phyloP scores from a whole-genome alignment of 169 alveolate species.

The Plasmodium chabaudi region DNA sequence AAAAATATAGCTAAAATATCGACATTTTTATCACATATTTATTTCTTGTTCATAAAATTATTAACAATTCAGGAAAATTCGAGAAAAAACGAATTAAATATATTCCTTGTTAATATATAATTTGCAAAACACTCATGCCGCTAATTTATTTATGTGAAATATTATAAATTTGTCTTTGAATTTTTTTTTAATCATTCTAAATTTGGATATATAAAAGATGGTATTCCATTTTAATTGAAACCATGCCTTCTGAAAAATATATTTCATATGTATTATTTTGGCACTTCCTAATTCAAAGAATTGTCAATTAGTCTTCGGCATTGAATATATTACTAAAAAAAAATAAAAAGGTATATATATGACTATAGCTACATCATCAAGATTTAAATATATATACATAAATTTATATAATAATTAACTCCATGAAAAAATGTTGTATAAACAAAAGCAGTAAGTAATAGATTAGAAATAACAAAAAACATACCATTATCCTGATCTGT shows the following conservation, averaged over 20 bases:
- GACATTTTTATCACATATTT: background rate
- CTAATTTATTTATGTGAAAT: too few species aligned
- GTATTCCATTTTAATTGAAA: too few species aligned
- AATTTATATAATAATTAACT: too few species aligned
- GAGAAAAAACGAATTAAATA: constrained; percentile 5
- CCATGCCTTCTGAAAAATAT: too few species aligned
- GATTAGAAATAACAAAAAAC: background rate
- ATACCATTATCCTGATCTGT: constrained; percentile 74
- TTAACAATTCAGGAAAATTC: constrained; percentile 20
- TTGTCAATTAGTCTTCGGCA: constrained; percentile 12
- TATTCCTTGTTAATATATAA: background rate
- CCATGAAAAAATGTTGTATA: background rate
- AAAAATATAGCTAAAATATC: background rate
- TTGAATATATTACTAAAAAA: constrained; percentile 7
- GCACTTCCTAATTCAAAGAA: background rate
- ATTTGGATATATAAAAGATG: too few species aligned
- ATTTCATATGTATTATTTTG: too few species aligned
- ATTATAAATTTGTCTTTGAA: too few species aligned
- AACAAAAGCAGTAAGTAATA: background rate
- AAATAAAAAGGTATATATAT: background rate
- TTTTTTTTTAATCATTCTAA: too few species aligned
- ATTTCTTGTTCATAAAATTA: constrained; percentile 23
- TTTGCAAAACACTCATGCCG: too few species aligned
- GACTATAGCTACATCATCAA: too few species aligned
- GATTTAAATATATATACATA: too few species aligned